Evolutionary conservation across 1,284 basidiomycete genomes (phyloP).

Genomic region (Vanrija sp.): DNA sequence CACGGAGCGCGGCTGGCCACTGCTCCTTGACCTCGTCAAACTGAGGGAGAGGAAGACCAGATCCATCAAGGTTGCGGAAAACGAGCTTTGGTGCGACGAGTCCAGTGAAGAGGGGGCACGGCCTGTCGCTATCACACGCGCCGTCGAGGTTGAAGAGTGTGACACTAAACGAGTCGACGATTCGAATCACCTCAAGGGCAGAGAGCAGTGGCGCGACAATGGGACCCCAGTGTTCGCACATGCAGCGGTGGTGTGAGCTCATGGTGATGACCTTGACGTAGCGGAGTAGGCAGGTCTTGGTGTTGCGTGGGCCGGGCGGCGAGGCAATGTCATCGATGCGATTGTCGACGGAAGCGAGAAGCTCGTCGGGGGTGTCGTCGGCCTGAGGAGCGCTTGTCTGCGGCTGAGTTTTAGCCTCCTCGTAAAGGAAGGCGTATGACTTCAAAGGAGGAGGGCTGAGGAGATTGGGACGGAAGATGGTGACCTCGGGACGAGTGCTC

Average conservation of each 20-base stretch:
- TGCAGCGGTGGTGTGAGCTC: slow-evolving; percentile 1
- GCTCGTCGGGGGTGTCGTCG: too few species aligned
- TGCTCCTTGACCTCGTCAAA: slow-evolving; percentile 67
- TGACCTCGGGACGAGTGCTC: too few species aligned
- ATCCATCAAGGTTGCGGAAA: slow-evolving; percentile 5
- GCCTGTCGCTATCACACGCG: neutral
- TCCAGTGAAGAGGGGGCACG: neutral
- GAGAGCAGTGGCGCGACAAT: neutral
- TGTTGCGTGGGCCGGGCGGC: neutral
- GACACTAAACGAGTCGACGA: neutral
- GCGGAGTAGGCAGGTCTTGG: slow-evolving; percentile 1
- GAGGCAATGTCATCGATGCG: too few species aligned
- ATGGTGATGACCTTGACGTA: slow-evolving; percentile 3
- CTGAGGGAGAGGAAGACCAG: neutral
- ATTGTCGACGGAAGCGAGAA: too few species aligned
- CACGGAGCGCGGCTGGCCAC: slow-evolving; percentile 5
- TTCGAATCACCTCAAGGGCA: neutral
- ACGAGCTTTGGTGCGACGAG: neutral
- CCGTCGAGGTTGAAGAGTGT: neutral
- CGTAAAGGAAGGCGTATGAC: too few species aligned
- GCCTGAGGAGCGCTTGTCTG: too few species aligned
- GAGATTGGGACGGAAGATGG: too few species aligned
- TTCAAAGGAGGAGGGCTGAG: too few species aligned
- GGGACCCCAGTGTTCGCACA: neutral
- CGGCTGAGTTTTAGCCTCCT: too few species aligned